Base-by-base conservation (phyloP, 495 filamentous ascomycete genomes). In the Penicillium coprophilum region DNA sequence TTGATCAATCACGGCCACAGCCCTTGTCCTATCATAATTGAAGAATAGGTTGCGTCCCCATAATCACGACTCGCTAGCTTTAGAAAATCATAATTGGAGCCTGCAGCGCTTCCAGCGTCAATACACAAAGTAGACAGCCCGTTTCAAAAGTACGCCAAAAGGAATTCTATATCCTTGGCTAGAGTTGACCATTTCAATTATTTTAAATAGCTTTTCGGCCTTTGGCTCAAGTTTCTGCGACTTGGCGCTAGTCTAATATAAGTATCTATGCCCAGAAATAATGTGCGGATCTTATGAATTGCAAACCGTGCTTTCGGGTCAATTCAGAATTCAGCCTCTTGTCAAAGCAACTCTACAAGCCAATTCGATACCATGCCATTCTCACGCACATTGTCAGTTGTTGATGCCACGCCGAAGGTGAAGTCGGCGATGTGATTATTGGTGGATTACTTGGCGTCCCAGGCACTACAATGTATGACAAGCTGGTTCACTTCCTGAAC, bases 401-500 rank as follows among this genome's bases (percentile, higher is more conserved):
- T 71, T 23, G 69, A 44, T 65, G 61, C 30, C 69, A 71, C 46
- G 51, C 61, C 48, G 70, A 62, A 48, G 70, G 70, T 15, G 70
- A 72, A 54, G 62, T 71, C 17, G 64, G 68, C 44, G 70, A 71
- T 57, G 70, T 72, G 9, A 71, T 72, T 20, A 64, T 50, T n/a
- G 70, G 70, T 23, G 70, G 70, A 28, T 68, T 72, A 1, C 52
- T 70, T 2, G 68, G 71, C 53, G 68, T 70, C 1, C 70, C 70
- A 7, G 66, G 70, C 2, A 63, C 60, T 8, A 70, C 68, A 4
- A 72, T 72, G 70, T 68, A 51, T 23, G 70, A 71, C 4, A 72
- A 72, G 39, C 51, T 72, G 4, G 50, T 62, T 17, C 55, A 72
- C 46, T 59, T 71, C 11, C 47, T 59, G 15, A 63, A 55, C n/a